These are phyloP conservation scores for Mimosa bimucronata DNA, from an alignment of 306 rosid species.

Conservation along the genomic window DNA sequence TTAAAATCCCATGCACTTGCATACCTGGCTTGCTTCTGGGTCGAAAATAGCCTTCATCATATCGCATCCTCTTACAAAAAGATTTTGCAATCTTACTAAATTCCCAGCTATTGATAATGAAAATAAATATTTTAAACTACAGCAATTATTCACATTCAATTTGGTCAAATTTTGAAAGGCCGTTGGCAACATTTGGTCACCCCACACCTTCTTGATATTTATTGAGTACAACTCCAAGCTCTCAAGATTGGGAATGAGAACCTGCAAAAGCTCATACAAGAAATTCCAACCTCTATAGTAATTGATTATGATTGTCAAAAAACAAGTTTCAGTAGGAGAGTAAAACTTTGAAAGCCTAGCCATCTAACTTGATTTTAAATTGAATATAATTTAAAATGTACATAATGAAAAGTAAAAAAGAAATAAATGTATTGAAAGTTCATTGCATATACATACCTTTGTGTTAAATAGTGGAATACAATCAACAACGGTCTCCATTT, in stretches of 20 bases:
- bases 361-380: no score
- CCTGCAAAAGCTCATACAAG: constrained; percentile 3
- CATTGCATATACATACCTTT: not conserved
- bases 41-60: constrained; percentile 28
- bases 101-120: constrained; percentile 21
- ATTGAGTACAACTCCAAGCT: constrained; percentile 15
- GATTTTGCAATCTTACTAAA: constrained; percentile 28
- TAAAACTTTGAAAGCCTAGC: no score
- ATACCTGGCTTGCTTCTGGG: not conserved
- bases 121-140: not conserved
- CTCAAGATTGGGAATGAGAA: not conserved
- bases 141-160: not conserved
- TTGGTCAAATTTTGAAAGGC: constrained; percentile 12
- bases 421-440: not conserved
- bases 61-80: constrained; percentile 23
- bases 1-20: not conserved
- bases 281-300: not conserved
- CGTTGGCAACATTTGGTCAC: not conserved
- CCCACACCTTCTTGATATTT: constrained; percentile 16
- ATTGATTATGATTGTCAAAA: not conserved
- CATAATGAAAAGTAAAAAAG: no score
- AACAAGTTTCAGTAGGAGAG: not conserved
- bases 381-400: no score
- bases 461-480: not conserved
- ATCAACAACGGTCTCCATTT: no score